These are phyloP conservation scores for Leishmania guyanensis DNA, from an alignment of 208 protist species.

Conservation along the genomic window DNA sequence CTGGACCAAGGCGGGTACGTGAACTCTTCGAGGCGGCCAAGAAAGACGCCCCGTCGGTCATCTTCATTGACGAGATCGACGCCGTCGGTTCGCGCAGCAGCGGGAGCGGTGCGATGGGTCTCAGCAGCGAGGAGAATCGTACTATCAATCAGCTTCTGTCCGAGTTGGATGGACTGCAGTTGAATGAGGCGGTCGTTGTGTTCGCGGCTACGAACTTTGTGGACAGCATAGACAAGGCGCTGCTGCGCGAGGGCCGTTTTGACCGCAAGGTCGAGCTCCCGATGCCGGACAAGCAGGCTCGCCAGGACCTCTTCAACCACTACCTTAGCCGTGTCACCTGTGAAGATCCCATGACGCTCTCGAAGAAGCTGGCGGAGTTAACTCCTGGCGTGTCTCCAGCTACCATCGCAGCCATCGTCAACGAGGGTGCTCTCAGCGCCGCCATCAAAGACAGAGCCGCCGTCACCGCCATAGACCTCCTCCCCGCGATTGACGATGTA, in stretches of 20 bases:
- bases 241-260: conserved; percentile 97
- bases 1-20: conserved; percentile 94
- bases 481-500: conserved; percentile 87
- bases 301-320: conserved; percentile 73
- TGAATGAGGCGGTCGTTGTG: conserved; percentile 93
- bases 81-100: conserved; percentile 91
- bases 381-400: conserved; percentile 93
- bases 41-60: conserved; percentile 93
- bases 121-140: conserved; percentile 86
- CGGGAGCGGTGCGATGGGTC: conserved; percentile 64
- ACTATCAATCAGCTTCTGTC: conserved; percentile 97
- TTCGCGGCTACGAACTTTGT: conserved; percentile 97
- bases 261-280: conserved; percentile 93
- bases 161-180: conserved; percentile 95
- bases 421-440: conserved; percentile 91
- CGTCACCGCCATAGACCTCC: conserved; percentile 73
- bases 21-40: conserved; percentile 94
- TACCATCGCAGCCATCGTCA: conserved; percentile 91
- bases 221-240: conserved; percentile 94
- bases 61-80: conserved; percentile 99
- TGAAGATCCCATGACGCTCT: conserved; percentile 29
- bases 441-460: conserved; percentile 91
- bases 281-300: conserved; percentile 76
- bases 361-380: conserved; percentile 60
- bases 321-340: conserved; percentile 65